Percentiles rank a stretch among this genome's conserved stretches.
These are phyloP conservation scores for Starmerella khaoyaiensis DNA, from an alignment of 805 yeast species.

Conservation along the genomic window DNA sequence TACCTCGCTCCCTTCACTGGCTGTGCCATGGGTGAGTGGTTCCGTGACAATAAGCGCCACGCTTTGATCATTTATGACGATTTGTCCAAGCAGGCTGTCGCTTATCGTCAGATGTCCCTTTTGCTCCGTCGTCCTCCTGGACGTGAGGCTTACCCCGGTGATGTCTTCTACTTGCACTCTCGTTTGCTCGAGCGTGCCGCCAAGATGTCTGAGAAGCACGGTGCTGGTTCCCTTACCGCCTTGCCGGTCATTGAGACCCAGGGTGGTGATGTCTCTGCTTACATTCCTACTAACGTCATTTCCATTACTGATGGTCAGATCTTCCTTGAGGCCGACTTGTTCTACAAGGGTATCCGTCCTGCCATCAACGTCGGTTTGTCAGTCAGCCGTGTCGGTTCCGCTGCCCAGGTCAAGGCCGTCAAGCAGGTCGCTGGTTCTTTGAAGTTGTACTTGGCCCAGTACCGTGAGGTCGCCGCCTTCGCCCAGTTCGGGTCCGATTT, in stretches of 20 bases:
- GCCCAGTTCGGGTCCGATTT: constrained; percentile 99
- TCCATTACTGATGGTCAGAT: constrained; percentile 97
- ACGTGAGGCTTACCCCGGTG: constrained; percentile 96
- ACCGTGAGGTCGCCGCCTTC: constrained; percentile 99
- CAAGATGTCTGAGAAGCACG: constrained; percentile 78
- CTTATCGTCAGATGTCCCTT: constrained; percentile 98
- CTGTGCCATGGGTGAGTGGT: constrained; percentile 99
- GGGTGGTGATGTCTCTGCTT: constrained; percentile 98
- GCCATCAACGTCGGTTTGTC: constrained; percentile 99
- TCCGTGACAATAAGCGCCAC: constrained; percentile 99
- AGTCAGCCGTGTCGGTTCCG: constrained; percentile 99
- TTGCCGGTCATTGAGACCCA: constrained; percentile 95
- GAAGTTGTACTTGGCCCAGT: constrained; percentile 99
- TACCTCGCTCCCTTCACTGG: constrained; percentile 99
- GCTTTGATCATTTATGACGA: constrained; percentile 95
- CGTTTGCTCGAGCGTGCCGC: constrained; percentile 96
- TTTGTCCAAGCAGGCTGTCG: constrained; percentile 98
- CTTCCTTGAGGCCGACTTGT: constrained; percentile 97
- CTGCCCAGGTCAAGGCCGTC: constrained; percentile 99
- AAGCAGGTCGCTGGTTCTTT: constrained; percentile 99
- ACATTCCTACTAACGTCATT: constrained; percentile 95
- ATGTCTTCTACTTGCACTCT: constrained; percentile 89
- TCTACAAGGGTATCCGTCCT: constrained; percentile 99
- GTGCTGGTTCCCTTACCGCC: constrained; percentile 93
- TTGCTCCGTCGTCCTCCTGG: constrained; percentile 95